phyloP scores from a whole-genome alignment of 768 basidiomycete species.

The Rossbeevera mucosa region DNA sequence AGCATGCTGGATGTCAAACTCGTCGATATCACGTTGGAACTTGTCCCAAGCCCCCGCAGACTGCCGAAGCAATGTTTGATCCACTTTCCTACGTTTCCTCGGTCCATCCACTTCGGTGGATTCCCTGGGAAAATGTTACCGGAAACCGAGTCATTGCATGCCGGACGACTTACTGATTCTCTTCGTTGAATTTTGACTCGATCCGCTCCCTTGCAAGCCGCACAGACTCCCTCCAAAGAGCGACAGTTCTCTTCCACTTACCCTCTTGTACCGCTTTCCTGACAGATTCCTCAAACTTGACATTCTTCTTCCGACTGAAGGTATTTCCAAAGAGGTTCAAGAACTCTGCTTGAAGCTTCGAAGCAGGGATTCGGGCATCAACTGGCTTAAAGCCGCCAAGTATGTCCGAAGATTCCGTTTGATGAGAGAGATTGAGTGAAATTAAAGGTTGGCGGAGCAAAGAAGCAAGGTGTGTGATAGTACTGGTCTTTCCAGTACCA shows the following conservation, averaged over 20 bases:
- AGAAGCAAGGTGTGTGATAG: slow-evolving; percentile 80
- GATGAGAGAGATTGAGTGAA: slow-evolving; percentile 91
- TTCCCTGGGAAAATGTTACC: slow-evolving; percentile 7
- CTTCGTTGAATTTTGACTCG: slow-evolving; percentile 30
- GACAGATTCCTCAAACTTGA: slow-evolving; percentile 77
- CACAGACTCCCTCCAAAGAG: slow-evolving; percentile 77
- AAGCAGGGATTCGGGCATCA: slow-evolving; percentile 76
- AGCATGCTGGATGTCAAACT: slow-evolving; percentile 88
- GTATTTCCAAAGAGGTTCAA: slow-evolving; percentile 76
- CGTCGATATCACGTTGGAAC: slow-evolving; percentile 63
- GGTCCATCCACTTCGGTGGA: slow-evolving; percentile 42
- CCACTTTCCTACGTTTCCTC: slow-evolving; percentile 68
- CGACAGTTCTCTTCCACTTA: slow-evolving; percentile 81
- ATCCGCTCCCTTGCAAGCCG: slow-evolving; percentile 67
- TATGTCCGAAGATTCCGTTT: slow-evolving; percentile 92
- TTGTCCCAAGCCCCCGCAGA: slow-evolving; percentile 58
- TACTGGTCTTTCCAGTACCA: slow-evolving; percentile 97
- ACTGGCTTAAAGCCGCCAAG: slow-evolving; percentile 96
- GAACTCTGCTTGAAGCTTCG: slow-evolving; percentile 67
- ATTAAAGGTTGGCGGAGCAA: slow-evolving; percentile 72
- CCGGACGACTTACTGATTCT: slow-evolving; percentile 20
- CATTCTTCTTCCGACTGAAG: slow-evolving; percentile 88
- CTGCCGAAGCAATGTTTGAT: slow-evolving; percentile 36
- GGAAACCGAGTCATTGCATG: neutral
- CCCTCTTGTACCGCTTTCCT: slow-evolving; percentile 75